Percentiles rank a stretch among this genome's conserved stretches.
phyloP scores from a whole-genome alignment of 306 rosid species.

The Crotalaria pallida region DNA sequence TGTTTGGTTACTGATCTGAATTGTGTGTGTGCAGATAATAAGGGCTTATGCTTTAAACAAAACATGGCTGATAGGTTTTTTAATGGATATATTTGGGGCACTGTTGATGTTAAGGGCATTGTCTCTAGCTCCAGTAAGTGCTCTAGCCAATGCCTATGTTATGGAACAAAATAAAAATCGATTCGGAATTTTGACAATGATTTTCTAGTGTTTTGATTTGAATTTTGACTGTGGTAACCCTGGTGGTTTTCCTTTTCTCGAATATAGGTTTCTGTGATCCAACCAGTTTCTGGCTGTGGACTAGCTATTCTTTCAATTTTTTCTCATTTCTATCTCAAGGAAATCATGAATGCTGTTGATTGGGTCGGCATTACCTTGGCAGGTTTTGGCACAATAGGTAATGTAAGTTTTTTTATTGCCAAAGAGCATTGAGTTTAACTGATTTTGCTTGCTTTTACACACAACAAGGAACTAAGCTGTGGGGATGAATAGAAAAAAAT shows the following conservation, averaged over 20 bases:
- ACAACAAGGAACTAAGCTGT: not conserved
- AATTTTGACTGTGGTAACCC: not conserved
- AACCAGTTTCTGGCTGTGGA: constrained; percentile 93
- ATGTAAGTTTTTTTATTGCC: constrained; percentile 44
- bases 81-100: constrained; percentile 87
- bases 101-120: constrained; percentile 77
- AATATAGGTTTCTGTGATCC: constrained; percentile 77
- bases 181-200: not conserved
- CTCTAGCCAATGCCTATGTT: not conserved
- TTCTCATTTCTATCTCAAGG: constrained; percentile 90
- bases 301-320: constrained; percentile 85
- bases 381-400: constrained; percentile 93
- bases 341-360: constrained; percentile 79
- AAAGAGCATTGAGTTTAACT: not conserved
- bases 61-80: constrained; percentile 66
- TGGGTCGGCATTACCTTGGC: constrained; percentile 87
- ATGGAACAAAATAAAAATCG: not conserved
- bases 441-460: not conserved
- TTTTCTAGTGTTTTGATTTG: not conserved
- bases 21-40: constrained; percentile 50
- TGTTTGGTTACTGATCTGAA: not conserved
- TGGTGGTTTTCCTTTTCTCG: constrained; percentile 16
- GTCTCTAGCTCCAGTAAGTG: constrained; percentile 82
- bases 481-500: not conserved
- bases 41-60: constrained; percentile 76